Conservation (phyloP, 352 stramenopile genomes). For the Thalassiosira livingstoniorum region DNA sequence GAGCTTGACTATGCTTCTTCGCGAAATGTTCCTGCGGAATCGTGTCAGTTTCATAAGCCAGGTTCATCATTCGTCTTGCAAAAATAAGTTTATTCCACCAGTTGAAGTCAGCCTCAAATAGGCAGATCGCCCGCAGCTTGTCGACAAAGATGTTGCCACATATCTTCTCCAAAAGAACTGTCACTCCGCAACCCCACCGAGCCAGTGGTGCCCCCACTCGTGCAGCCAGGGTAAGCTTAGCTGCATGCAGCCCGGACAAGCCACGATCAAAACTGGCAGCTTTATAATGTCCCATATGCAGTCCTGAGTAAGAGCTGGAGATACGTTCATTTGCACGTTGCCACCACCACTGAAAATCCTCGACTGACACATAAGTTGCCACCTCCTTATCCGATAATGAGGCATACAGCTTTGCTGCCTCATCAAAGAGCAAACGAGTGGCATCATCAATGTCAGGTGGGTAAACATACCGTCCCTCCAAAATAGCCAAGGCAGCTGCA, state of each 20-base stretch:
- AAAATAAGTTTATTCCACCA: too few relatives aligned
- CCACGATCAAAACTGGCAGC: constrained; percentile 16
- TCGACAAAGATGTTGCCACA: too few relatives aligned
- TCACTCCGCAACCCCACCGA: constrained; percentile 27
- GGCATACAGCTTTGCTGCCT: constrained; percentile 12
- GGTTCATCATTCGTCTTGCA: too few relatives aligned
- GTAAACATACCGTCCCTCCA: constrained; percentile 19
- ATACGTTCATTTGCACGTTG: constrained; percentile 19
- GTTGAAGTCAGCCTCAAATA: too few relatives aligned
- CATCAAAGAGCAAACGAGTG: not conserved
- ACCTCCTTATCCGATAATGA: not conserved
- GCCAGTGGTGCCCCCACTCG: constrained; percentile 9
- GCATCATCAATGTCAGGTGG: constrained; percentile 6
- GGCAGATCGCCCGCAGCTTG: too few relatives aligned
- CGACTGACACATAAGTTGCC: not conserved
- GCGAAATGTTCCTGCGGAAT: too few relatives aligned
- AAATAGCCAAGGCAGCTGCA: not conserved
- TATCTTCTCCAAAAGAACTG: constrained; percentile 31
- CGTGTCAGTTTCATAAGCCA: too few relatives aligned
- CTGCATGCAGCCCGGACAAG: constrained; percentile 23
- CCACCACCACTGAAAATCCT: constrained; percentile 41
- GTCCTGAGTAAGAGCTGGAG: constrained; percentile 22
- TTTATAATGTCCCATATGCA: constrained; percentile 47
- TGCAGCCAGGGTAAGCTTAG: constrained; percentile 8
- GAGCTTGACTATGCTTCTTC: too few relatives aligned